Evolutionary conservation across 257 asterid genomes (phyloP).

Genomic region (Solanum acaule): DNA sequence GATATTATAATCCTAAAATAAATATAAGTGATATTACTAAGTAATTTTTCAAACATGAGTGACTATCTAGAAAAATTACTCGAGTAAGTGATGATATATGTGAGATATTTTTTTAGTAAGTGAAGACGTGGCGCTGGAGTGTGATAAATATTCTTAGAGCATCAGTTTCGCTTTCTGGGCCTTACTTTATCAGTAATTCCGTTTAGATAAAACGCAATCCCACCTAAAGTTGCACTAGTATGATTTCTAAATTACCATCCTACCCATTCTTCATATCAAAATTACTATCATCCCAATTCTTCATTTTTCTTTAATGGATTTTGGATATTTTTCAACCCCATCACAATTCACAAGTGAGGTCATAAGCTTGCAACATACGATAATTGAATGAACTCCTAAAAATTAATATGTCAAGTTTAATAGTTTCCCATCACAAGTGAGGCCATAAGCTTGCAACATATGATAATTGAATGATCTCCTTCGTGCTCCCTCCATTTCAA

Average conservation of each 20-base stretch:
- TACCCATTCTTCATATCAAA: background rate
- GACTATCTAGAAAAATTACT: too few relatives aligned
- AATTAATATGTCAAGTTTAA: background rate
- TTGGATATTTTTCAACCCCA: background rate
- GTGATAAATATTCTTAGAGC: background rate
- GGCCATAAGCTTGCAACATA: too few relatives aligned
- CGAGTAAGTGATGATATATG: too few relatives aligned
- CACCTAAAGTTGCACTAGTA: background rate
- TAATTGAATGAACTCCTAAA: too few relatives aligned
- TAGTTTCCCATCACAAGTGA: background rate
- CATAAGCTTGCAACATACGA: too few relatives aligned
- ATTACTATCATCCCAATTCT: background rate
- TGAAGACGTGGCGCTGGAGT: background rate
- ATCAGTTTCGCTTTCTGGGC: background rate
- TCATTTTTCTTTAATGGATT: background rate
- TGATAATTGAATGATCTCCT: too few relatives aligned
- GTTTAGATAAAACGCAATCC: background rate
- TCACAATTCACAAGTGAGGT: too few relatives aligned
- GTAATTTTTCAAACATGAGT: too few relatives aligned
- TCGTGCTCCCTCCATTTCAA: too few relatives aligned
- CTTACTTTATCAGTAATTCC: background rate
- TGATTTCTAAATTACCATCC: background rate
- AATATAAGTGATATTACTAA: too few relatives aligned
- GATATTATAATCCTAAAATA: too few relatives aligned
- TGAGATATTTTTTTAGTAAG: background rate